Evolutionary conservation across 2,329 filamentous ascomycete species (phyloP).

Genomic region (Plenodomus tracheiphilus): DNA sequence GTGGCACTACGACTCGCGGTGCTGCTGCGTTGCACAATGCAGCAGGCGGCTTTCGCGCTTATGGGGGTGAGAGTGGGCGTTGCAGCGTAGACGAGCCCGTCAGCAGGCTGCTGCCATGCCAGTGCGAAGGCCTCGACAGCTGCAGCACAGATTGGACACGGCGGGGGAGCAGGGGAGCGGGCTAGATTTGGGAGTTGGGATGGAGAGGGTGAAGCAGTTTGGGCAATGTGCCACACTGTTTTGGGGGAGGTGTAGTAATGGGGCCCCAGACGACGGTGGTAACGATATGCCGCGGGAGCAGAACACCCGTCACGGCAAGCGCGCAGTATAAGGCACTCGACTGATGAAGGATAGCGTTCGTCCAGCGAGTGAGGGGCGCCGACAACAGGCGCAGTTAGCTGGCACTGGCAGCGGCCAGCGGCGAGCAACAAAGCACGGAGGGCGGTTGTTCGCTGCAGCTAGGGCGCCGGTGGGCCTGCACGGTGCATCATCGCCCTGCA

Average conservation of each 20-base stretch:
- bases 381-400: slow-evolving; percentile 23
- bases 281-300: slow-evolving; percentile 26
- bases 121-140: neutral
- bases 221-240: no score
- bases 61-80: neutral
- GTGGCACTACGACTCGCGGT: slow-evolving; percentile 15
- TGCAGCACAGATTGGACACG: neutral
- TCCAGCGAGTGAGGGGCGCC: slow-evolving; percentile 29
- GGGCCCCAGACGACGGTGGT: slow-evolving; percentile 16
- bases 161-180: neutral
- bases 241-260: slow-evolving; percentile 7
- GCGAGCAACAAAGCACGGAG: slow-evolving; percentile 29
- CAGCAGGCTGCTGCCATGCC: neutral
- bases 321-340: slow-evolving; percentile 35
- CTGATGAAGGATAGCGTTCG: slow-evolving; percentile 20
- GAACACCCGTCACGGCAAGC: slow-evolving; percentile 32
- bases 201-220: neutral
- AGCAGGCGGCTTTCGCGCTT: slow-evolving; percentile 28
- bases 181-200: neutral
- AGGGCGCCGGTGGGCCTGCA: slow-evolving; percentile 19
- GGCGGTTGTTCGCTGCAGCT: slow-evolving; percentile 36
- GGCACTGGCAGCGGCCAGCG: slow-evolving; percentile 29
- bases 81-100: neutral
- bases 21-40: slow-evolving; percentile 17
- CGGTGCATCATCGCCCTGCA: slow-evolving; percentile 14